A percentile compares a stretch with the other conserved stretches of the same genome.
These are phyloP conservation scores for Lachancea mirantina DNA, from an alignment of 805 yeast genomes.

Conservation along the genomic window DNA sequence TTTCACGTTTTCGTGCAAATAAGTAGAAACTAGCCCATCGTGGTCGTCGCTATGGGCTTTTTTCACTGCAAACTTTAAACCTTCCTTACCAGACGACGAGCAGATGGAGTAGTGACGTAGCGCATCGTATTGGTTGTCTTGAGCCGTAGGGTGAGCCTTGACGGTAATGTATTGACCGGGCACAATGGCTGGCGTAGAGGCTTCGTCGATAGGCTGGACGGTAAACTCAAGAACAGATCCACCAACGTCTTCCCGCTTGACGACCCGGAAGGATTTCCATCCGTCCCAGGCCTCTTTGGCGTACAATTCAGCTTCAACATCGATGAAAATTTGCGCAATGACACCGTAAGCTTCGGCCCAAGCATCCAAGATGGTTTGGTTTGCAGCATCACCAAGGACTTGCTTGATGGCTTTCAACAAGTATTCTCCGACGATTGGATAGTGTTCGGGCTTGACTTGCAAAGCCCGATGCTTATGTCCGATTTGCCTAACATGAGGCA, in stretches of 20 bases:
- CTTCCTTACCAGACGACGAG: constrained; percentile 29
- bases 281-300: constrained; percentile 50
- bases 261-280: constrained; percentile 45
- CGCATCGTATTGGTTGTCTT: constrained; percentile 36
- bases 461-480: constrained; percentile 62
- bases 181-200: constrained; percentile 21
- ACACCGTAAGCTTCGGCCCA: constrained; percentile 62
- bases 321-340: constrained; percentile 54
- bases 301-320: constrained; percentile 46
- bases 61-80: constrained; percentile 55
- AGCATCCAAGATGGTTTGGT: constrained; percentile 49
- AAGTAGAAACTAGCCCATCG: constrained; percentile 45
- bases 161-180: constrained; percentile 38
- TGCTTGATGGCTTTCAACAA: constrained; percentile 48
- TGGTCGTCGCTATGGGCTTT: constrained; percentile 27
- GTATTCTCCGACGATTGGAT: constrained; percentile 54
- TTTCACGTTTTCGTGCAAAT: constrained; percentile 40
- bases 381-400: constrained; percentile 55
- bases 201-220: constrained; percentile 40
- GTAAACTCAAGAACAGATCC: constrained; percentile 44
- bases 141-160: constrained; percentile 30
- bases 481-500: constrained; percentile 49
- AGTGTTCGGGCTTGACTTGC: constrained; percentile 56
- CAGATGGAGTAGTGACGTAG: constrained; percentile 58
- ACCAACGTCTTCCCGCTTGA: constrained; percentile 38